A percentile compares a stretch with the other conserved stretches of the same genome.
Evolutionary conservation across 495 filamentous ascomycete species (phyloP).

Genomic region (Pyrenula aspistea): DNA sequence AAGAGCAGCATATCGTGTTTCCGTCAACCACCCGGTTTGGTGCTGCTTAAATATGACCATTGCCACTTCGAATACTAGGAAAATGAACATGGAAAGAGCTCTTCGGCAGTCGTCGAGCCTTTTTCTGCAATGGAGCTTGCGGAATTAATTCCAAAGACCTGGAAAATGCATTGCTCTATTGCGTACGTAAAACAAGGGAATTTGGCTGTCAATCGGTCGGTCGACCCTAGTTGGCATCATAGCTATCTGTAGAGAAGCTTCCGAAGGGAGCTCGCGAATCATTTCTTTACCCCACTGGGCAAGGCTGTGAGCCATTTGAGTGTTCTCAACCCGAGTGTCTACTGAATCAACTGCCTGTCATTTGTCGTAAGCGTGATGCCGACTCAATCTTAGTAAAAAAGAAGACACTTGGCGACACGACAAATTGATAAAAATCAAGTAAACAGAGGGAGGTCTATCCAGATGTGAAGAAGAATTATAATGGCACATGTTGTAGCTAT

Average conservation of each 20-base stretch:
- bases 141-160: neutral
- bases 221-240: neutral
- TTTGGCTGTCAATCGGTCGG: neutral
- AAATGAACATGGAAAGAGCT: neutral
- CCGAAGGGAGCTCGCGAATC: neutral
- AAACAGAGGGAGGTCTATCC: neutral
- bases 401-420: neutral
- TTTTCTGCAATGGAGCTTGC: neutral
- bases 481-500: neutral
- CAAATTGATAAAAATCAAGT: neutral
- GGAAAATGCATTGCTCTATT: neutral
- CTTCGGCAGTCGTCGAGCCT: neutral
- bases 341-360: neutral
- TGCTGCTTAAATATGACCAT: neutral
- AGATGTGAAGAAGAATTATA: neutral
- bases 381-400: too few relatives aligned
- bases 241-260: neutral
- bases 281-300: neutral
- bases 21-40: neutral
- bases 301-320: neutral
- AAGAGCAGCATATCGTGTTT: neutral
- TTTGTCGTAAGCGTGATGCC: neutral
- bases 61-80: neutral
- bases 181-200: neutral
- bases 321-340: neutral